phyloP scores from a whole-genome alignment of 106 monocot genomes.

The Apostasia ramifera region DNA sequence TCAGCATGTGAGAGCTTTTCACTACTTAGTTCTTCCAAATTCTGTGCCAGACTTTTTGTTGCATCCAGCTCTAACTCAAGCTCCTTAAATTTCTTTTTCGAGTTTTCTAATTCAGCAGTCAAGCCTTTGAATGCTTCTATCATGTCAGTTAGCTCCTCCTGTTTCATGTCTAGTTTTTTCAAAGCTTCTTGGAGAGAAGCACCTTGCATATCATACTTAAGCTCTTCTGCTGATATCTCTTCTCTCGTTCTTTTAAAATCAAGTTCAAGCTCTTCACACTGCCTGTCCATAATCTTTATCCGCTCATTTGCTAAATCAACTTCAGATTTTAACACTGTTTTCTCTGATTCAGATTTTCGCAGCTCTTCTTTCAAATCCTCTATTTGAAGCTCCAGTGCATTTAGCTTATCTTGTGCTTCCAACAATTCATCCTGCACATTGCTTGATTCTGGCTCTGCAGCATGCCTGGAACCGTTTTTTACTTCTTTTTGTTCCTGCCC shows the following conservation, averaged over 20 bases:
- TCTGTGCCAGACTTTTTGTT: constrained; percentile 20
- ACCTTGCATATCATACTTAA: constrained; percentile 31
- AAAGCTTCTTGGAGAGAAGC: constrained; percentile 43
- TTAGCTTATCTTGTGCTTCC: constrained; percentile 36
- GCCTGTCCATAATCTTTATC: constrained; percentile 29
- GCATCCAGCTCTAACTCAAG: constrained; percentile 32
- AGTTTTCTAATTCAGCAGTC: constrained; percentile 35
- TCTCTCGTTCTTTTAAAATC: constrained; percentile 51
- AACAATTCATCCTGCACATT: not conserved
- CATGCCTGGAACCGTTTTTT: constrained; percentile 22
- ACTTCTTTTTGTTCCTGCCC: constrained; percentile 28
- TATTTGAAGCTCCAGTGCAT: constrained; percentile 38
- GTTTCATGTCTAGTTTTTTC: constrained; percentile 34
- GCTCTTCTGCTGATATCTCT: constrained; percentile 37
- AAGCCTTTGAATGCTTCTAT: constrained; percentile 39
- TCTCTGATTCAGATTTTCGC: constrained; percentile 50
- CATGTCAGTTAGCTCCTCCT: constrained; percentile 41
- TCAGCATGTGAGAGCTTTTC: constrained; percentile 38
- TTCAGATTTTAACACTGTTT: constrained; percentile 29
- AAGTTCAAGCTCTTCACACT: constrained; percentile 43
- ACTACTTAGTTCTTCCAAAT: constrained; percentile 35
- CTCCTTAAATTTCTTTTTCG: constrained; percentile 41
- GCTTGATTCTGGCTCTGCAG: constrained; percentile 29
- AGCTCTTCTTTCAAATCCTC: constrained; percentile 30
- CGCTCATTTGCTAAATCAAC: constrained; percentile 28